phyloP scores from a whole-genome alignment of 768 basidiomycete genomes.

The Symmetrospora coprosmae region DNA sequence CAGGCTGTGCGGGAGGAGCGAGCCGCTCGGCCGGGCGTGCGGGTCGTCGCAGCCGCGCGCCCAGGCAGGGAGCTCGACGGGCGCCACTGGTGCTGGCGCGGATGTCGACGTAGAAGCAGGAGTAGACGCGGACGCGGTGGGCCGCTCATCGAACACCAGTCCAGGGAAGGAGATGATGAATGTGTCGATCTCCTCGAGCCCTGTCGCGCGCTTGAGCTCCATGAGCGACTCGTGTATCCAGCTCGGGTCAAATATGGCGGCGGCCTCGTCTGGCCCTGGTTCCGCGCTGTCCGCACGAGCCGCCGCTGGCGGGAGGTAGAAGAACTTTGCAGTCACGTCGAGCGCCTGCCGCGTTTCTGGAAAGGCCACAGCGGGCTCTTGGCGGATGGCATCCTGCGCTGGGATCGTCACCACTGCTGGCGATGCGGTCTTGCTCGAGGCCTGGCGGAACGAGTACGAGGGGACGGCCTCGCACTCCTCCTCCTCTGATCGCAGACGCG shows the following conservation, averaged over 20 bases:
- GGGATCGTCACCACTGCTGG: constrained; percentile 6
- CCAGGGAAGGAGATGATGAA: constrained; percentile 23
- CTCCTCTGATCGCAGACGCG: background rate
- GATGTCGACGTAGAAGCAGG: background rate
- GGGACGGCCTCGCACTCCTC: constrained; percentile 15
- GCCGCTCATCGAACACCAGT: constrained; percentile 6
- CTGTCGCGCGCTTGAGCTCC: constrained; percentile 9
- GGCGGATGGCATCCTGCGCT: constrained; percentile 6
- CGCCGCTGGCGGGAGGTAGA: constrained; percentile 11
- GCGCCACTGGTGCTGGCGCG: background rate
- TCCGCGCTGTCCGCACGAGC: background rate
- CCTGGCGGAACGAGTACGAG: constrained; percentile 1
- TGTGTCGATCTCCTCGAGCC: constrained; percentile 17
- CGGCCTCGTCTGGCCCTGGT: background rate
- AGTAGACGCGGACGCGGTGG: no score
- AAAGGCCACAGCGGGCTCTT: constrained; percentile 15
- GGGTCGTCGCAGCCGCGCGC: constrained; percentile 1
- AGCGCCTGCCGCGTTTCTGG: constrained; percentile 4
- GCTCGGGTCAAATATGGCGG: constrained; percentile 1
- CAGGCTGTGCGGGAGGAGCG: no score
- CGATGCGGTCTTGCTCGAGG: background rate
- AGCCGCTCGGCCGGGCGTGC: background rate
- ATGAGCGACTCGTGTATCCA: constrained; percentile 14
- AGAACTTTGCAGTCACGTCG: constrained; percentile 24
- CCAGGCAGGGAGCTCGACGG: no score